Evolutionary conservation across 257 asterid species (phyloP).

Genomic region (Penstemon eatonii): DNA sequence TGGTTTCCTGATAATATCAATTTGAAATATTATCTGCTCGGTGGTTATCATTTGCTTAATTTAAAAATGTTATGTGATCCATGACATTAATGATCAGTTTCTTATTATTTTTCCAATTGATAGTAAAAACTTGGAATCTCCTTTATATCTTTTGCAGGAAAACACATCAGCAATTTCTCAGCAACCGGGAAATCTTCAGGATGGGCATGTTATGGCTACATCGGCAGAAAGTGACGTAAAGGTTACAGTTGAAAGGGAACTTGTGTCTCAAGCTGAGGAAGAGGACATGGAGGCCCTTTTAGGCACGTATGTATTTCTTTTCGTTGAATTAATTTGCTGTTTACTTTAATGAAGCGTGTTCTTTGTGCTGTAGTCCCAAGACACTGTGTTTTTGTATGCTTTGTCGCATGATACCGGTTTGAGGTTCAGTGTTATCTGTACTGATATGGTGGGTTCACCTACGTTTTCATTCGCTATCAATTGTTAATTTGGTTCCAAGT

Average conservation of each 20-base stretch:
- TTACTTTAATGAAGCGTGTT: no score
- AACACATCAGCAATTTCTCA: conserved; percentile 60
- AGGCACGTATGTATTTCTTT: conserved; percentile 74
- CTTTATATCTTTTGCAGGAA: conserved; percentile 52
- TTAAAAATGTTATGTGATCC: background rate
- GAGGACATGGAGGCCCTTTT: conserved; percentile 99
- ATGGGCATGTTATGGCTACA: conserved; percentile 41
- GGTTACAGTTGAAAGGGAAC: conserved; percentile 95
- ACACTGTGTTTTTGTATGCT: no score
- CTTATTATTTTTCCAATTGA: conserved; percentile 21
- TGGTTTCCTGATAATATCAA: conserved; percentile 11
- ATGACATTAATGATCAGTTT: conserved; percentile 18
- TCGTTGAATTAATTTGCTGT: no score
- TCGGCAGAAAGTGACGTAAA: conserved; percentile 62
- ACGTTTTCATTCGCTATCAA: no score
- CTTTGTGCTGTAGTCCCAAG: no score
- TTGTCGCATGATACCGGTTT: no score
- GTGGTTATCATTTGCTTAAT: conserved; percentile 19
- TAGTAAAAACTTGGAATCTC: conserved; percentile 23
- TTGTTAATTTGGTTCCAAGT: no score
- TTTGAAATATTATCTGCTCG: conserved; percentile 18
- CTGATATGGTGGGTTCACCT: no score
- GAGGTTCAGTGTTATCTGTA: no score
- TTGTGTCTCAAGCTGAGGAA: conserved; percentile 96
- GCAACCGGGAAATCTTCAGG: conserved; percentile 52